phyloP scores from a whole-genome alignment of 441 rosid genomes.

The Macaranga tanarius region DNA sequence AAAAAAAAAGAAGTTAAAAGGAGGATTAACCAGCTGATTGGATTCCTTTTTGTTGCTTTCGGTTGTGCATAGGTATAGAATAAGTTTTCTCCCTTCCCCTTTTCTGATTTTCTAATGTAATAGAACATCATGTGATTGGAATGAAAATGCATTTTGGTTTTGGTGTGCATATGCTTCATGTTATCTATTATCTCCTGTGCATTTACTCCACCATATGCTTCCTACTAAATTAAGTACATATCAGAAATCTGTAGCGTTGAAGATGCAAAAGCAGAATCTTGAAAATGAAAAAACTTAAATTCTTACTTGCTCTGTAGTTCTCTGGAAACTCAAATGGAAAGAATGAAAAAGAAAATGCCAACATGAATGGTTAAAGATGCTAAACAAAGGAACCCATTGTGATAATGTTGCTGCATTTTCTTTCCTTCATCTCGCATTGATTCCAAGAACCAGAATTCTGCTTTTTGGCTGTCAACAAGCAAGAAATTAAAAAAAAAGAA shows the following conservation, averaged over 20 bases:
- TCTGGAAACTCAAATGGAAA: background rate
- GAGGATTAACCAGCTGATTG: conserved; percentile 56
- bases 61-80: conserved; percentile 65
- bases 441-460: conserved; percentile 8
- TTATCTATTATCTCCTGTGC: conserved; percentile 10
- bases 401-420: conserved; percentile 7
- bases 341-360: conserved; percentile 5
- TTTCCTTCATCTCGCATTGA: background rate
- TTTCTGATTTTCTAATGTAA: conserved; percentile 52
- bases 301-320: conserved; percentile 1
- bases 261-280: conserved; percentile 15
- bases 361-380: no score
- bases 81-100: conserved; percentile 33
- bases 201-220: background rate
- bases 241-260: conserved; percentile 19
- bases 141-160: conserved; percentile 62
- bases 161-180: conserved; percentile 53
- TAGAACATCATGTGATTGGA: conserved; percentile 43
- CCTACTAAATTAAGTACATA: background rate
- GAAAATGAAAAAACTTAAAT: background rate
- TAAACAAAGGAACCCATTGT: background rate
- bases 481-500: conserved; percentile 9
- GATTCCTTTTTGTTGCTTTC: conserved; percentile 38
- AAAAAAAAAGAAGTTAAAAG: conserved; percentile 30
- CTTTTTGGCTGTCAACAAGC: background rate